Conservation (phyloP, 1,284 basidiomycete genomes). For the Polyporus tsugae region DNA sequence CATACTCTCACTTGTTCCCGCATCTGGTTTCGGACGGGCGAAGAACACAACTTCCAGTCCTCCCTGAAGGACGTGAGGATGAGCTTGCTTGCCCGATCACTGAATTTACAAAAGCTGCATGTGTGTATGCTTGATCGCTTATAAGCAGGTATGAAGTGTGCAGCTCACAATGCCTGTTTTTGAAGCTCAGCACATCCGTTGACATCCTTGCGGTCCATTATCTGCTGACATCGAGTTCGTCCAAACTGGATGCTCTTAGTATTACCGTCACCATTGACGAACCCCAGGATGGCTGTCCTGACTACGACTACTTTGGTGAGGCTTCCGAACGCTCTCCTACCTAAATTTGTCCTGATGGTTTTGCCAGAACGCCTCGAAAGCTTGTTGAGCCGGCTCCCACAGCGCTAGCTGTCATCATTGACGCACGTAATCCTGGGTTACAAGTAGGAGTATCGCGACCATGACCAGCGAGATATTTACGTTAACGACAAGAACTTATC, state of each 20-base stretch:
- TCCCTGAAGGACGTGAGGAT: neutral
- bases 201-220: neutral
- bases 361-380: neutral
- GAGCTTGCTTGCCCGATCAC: neutral
- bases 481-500: neutral
- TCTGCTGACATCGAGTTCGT: neutral
- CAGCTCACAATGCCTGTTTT: neutral
- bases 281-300: neutral
- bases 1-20: neutral
- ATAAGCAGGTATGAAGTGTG: neutral
- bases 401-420: neutral
- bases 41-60: neutral
- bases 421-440: neutral
- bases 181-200: neutral
- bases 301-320: neutral
- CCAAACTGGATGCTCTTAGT: neutral
- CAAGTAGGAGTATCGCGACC: neutral
- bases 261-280: neutral
- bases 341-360: neutral
- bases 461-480: no score
- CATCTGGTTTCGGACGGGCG: neutral
- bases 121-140: neutral
- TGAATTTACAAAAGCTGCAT: neutral
- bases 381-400: neutral
- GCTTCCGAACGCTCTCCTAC: neutral